A percentile compares a stretch with the other conserved stretches of the same genome.
Evolutionary conservation across 352 stramenopile genomes (phyloP).

Genomic region (Globisporangium barbulae): DNA sequence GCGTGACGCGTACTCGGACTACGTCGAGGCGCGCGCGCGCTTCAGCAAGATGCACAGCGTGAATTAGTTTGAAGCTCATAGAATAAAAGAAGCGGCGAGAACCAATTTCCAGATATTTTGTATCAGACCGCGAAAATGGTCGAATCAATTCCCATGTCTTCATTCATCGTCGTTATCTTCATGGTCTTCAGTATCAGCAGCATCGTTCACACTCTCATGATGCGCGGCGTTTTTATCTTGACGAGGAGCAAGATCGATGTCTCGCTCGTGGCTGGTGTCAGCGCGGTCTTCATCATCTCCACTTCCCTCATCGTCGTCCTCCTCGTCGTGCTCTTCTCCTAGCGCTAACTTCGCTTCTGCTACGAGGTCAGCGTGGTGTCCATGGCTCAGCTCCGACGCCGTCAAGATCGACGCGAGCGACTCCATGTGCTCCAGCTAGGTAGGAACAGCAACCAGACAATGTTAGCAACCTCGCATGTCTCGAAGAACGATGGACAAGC

Average conservation of each 20-base stretch:
- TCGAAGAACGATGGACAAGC: not conserved
- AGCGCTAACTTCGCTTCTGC: not conserved
- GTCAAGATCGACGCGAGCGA: conserved; percentile 41
- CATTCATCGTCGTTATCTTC: not conserved
- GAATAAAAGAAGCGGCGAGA: not conserved
- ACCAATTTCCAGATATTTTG: not conserved
- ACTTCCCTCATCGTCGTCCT: conserved; percentile 3
- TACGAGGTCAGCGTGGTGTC: not conserved
- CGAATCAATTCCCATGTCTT: not conserved
- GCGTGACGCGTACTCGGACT: conserved; percentile 84
- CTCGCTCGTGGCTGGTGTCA: not conserved
- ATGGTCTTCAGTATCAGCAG: not conserved
- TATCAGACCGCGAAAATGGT: not conserved
- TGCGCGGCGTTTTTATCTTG: not conserved
- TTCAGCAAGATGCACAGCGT: conserved; percentile 91
- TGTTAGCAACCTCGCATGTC: too few species aligned
- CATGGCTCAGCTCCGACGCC: conserved; percentile 8
- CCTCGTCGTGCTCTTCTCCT: conserved; percentile 1
- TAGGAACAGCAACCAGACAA: not conserved
- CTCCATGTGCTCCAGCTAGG: conserved; percentile 49
- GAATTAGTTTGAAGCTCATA: conserved; percentile 29
- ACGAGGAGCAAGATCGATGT: not conserved
- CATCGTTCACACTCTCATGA: not conserved
- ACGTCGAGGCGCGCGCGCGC: conserved; percentile 80
- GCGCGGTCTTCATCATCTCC: conserved; percentile 2